Conservation (phyloP, 1,139 yeast species). For the Candida glucosophila region DNA sequence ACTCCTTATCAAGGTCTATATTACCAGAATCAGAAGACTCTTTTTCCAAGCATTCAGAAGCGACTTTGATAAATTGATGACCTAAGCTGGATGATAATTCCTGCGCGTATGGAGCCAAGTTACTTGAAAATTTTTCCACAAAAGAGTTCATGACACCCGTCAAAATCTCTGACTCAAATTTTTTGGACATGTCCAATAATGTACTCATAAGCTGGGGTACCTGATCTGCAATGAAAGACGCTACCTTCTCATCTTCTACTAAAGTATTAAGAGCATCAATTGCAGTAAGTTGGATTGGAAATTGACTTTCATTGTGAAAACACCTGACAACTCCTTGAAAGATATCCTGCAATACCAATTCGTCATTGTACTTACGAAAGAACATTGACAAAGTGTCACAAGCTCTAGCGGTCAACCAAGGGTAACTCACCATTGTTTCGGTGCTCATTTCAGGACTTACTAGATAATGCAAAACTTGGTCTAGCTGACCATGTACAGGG, state of each 20-base stretch:
- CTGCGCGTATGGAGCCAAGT: conserved; percentile 48
- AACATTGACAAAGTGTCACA: conserved; percentile 48
- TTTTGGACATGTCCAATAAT: conserved; percentile 41
- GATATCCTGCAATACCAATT: conserved; percentile 31
- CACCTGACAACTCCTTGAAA: conserved; percentile 38
- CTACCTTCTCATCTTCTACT: conserved; percentile 39
- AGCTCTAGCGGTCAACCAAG: conserved; percentile 49
- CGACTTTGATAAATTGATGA: conserved; percentile 38
- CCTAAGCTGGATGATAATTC: conserved; percentile 41
- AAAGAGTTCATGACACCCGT: conserved; percentile 50
- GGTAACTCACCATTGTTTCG: conserved; percentile 20
- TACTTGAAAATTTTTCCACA: conserved; percentile 43
- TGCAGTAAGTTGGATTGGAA: conserved; percentile 45
- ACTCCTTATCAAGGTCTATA: conserved; percentile 38
- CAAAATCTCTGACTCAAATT: conserved; percentile 44
- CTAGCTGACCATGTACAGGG: conserved; percentile 40
- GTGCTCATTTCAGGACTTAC: conserved; percentile 39
- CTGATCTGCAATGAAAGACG: conserved; percentile 37
- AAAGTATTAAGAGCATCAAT: conserved; percentile 46
- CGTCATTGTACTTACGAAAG: conserved; percentile 29
- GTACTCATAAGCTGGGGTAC: conserved; percentile 47
- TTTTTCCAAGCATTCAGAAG: conserved; percentile 34
- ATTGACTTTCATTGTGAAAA: conserved; percentile 34
- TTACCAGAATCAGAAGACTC: conserved; percentile 14
- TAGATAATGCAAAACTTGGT: conserved; percentile 33